Evolutionary conservation across 768 basidiomycete genomes (phyloP).

Genomic region (Lentinula boryana): DNA sequence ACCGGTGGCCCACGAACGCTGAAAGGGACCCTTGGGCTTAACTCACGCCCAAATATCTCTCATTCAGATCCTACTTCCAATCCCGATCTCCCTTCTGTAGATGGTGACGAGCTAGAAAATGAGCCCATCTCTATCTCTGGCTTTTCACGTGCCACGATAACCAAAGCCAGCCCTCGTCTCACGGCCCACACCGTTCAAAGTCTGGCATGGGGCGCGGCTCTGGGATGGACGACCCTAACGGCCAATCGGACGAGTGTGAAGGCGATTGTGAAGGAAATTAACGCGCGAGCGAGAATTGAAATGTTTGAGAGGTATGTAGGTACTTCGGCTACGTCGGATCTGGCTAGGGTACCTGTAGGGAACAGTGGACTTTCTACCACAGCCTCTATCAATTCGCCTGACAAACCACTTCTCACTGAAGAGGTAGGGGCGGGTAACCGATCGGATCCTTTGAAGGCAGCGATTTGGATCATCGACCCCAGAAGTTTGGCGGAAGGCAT

Average conservation of each 20-base stretch:
- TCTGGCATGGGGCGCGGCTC: conserved; percentile 58
- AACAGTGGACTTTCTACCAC: conserved; percentile 9
- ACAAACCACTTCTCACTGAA: conserved; percentile 10
- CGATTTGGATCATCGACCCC: conserved; percentile 75
- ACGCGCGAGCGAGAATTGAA: conserved; percentile 24
- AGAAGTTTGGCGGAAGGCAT: conserved; percentile 69
- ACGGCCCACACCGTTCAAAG: conserved; percentile 77
- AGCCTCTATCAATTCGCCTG: too few species aligned
- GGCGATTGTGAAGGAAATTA: conserved; percentile 67
- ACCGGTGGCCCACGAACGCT: background rate
- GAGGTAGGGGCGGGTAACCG: background rate
- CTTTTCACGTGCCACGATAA: conserved; percentile 48
- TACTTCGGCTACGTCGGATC: background rate
- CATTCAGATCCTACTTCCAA: background rate
- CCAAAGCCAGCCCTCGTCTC: conserved; percentile 49
- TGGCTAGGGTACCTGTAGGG: background rate
- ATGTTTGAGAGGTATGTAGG: conserved; percentile 7
- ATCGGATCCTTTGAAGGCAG: conserved; percentile 21
- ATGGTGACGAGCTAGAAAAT: background rate
- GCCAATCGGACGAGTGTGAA: conserved; percentile 78
- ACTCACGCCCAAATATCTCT: background rate
- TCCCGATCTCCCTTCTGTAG: background rate
- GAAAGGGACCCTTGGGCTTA: background rate
- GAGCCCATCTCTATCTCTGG: background rate
- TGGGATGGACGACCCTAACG: conserved; percentile 83